Percentiles rank a stretch among this genome's conserved stretches.
phyloP scores from a whole-genome alignment of 148 eudicot genomes.

The Selenicereus undatus region DNA sequence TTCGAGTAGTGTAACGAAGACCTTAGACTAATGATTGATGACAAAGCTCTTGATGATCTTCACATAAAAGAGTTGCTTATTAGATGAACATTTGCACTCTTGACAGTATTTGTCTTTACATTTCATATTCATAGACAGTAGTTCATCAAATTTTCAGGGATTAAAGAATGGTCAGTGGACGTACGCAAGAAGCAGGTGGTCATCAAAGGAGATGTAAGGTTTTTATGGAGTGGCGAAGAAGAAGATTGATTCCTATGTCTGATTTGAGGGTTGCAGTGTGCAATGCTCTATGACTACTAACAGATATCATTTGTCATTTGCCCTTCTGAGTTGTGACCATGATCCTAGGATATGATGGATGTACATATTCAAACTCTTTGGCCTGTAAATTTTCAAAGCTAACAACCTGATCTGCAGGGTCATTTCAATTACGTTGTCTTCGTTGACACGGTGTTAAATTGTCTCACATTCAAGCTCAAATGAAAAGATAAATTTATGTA shows the following conservation, averaged over 20 bases:
- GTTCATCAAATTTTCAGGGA: conserved; percentile 27
- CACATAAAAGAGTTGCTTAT: no score
- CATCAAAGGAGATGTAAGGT: conserved; percentile 37
- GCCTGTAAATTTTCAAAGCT: not conserved
- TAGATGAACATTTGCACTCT: no score
- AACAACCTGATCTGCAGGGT: not conserved
- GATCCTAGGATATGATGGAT: no score
- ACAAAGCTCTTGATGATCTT: no score
- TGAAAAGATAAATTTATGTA: no score
- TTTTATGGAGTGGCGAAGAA: not conserved
- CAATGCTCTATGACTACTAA: not conserved
- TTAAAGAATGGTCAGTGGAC: conserved; percentile 45
- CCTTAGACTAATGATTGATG: no score
- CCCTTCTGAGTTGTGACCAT: not conserved
- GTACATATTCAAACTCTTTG: not conserved
- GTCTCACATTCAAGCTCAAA: no score
- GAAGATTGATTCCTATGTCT: not conserved
- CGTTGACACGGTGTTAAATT: no score
- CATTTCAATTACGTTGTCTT: no score
- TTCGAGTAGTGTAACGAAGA: no score
- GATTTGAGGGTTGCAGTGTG: not conserved
- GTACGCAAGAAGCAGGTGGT: conserved; percentile 38
- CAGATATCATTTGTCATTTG: not conserved
- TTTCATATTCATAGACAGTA: no score
- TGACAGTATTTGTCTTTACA: no score